phyloP scores from a whole-genome alignment of 1,284 basidiomycete species.

The Pseudozyma thailandica region DNA sequence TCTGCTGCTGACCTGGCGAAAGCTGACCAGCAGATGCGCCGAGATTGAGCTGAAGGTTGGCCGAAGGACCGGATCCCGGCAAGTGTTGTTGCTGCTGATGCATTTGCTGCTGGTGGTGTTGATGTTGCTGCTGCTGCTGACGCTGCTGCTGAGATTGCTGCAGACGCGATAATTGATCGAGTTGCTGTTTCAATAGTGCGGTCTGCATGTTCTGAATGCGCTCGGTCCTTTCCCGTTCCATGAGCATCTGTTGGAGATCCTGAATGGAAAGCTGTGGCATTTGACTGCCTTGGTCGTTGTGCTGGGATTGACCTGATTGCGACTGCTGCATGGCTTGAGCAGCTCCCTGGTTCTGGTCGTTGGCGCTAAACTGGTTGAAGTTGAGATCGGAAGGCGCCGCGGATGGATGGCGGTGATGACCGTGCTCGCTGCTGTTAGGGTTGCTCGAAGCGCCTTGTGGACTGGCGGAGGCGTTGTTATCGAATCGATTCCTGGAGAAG shows the following conservation, averaged over 20 bases:
- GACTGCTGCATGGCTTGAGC: constrained; percentile 8
- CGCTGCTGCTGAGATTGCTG: constrained; percentile 22
- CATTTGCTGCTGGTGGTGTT: constrained; percentile 16
- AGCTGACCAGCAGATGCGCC: constrained; percentile 27
- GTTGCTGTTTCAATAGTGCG: constrained; percentile 55
- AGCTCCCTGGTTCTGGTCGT: constrained; percentile 3
- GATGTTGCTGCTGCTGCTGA: constrained; percentile 10
- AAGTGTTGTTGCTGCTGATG: constrained; percentile 21
- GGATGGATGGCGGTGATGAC: constrained; percentile 23
- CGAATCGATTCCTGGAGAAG: constrained; percentile 38
- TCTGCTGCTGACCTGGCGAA: constrained; percentile 44
- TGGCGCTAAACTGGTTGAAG: constrained; percentile 4
- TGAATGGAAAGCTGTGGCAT: constrained; percentile 42
- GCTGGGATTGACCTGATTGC: constrained; percentile 20
- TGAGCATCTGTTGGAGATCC: constrained; percentile 52
- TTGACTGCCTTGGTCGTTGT: constrained; percentile 10
- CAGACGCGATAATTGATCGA: constrained; percentile 52
- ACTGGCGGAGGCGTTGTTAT: constrained; percentile 29
- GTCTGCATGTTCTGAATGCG: constrained; percentile 61
- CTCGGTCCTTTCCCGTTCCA: constrained; percentile 57
- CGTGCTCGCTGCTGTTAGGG: constrained; percentile 12
- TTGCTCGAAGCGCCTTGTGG: constrained; percentile 17
- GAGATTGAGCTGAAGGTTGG: constrained; percentile 26
- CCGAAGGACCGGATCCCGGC: constrained; percentile 6
- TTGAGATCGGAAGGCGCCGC: constrained; percentile 17